Evolutionary conservation across 306 rosid genomes (phyloP).

Genomic region (Citrullus colocynthis): DNA sequence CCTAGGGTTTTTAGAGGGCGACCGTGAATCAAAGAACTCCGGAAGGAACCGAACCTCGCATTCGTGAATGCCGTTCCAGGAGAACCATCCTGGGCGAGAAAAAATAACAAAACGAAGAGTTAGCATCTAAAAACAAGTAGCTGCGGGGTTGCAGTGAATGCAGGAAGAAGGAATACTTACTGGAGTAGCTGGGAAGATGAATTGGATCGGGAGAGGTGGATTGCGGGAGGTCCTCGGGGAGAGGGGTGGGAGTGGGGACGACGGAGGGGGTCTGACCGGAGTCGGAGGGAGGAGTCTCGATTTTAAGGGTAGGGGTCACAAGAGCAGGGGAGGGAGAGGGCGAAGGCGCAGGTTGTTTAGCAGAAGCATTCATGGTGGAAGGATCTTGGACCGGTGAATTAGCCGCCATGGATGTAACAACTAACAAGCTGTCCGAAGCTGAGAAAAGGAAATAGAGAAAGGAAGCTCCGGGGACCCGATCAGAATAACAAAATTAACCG

Average conservation of each 20-base stretch:
- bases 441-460: background rate
- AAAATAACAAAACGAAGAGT: background rate
- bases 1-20: conserved; percentile 53
- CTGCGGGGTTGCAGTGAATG: background rate
- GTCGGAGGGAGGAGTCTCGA: background rate
- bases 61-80: conserved; percentile 46
- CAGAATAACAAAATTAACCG: background rate
- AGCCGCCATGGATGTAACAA: background rate
- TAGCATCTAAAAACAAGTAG: background rate
- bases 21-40: conserved; percentile 52
- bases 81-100: conserved; percentile 48
- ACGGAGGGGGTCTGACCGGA: background rate
- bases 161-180: conserved; percentile 9
- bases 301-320: background rate
- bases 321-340: background rate
- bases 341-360: background rate
- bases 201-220: conserved; percentile 18
- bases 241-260: background rate
- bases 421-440: background rate
- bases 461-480: background rate
- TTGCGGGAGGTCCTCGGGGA: conserved; percentile 10
- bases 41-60: conserved; percentile 73
- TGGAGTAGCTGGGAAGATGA: conserved; percentile 62
- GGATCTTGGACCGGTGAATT: conserved; percentile 5
- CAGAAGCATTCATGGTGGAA: background rate